phyloP scores from a whole-genome alignment of 768 basidiomycete species.

The Lactifluus volemus region DNA sequence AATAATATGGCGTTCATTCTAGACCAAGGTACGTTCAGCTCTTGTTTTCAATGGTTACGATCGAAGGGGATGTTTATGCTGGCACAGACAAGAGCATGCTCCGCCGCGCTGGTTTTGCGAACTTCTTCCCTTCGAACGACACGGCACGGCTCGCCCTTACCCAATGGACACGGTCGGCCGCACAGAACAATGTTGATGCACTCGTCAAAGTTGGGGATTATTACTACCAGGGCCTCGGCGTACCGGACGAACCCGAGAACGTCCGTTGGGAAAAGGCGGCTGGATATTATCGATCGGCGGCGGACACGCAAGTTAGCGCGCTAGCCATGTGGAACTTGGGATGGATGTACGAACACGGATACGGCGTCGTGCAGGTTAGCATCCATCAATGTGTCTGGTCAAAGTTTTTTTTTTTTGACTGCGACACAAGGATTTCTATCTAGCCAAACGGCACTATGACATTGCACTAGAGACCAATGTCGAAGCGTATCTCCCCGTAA shows the following conservation, averaged over 20 bases:
- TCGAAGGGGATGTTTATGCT: background rate
- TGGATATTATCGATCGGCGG: conserved; percentile 89
- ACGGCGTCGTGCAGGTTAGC: conserved; percentile 78
- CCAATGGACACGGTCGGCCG: conserved; percentile 92
- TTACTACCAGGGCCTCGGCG: conserved; percentile 85
- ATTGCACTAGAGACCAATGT: conserved; percentile 76
- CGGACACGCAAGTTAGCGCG: conserved; percentile 86
- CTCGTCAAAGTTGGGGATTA: conserved; percentile 98
- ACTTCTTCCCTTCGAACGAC: conserved; percentile 67
- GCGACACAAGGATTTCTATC: conserved; percentile 77
- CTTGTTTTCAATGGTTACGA: background rate
- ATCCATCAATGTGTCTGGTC: background rate
- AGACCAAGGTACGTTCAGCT: conserved; percentile 63
- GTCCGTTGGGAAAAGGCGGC: conserved; percentile 82
- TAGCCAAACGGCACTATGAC: conserved; percentile 95
- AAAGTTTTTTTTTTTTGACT: background rate
- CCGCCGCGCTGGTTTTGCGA: conserved; percentile 58
- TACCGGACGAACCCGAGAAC: conserved; percentile 55
- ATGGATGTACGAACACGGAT: conserved; percentile 98
- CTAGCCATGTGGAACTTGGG: conserved; percentile 98
- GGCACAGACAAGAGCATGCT: conserved; percentile 58
- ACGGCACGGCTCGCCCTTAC: conserved; percentile 78
- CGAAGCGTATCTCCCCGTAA: conserved; percentile 85
- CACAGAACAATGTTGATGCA: conserved; percentile 91
- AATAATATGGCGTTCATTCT: conserved; percentile 90